Evolutionary conservation across 2,329 filamentous ascomycete species (phyloP).

Genomic region (Alternaria burnsii): DNA sequence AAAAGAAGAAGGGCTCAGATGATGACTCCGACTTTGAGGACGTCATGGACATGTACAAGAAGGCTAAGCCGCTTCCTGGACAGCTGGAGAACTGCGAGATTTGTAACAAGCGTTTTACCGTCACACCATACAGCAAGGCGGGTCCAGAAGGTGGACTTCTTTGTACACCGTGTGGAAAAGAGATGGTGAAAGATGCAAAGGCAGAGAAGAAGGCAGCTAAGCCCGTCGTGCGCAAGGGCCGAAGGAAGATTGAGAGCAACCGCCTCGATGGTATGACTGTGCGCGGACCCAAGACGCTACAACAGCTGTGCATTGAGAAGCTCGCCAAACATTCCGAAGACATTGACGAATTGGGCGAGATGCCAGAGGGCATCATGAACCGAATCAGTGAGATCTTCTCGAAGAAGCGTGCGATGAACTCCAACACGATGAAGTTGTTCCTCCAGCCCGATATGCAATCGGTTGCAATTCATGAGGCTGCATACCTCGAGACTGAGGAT

Average conservation of each 20-base stretch:
- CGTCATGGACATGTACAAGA: conserved; percentile 64
- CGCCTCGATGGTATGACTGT: conserved; percentile 77
- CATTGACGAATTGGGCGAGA: conserved; percentile 70
- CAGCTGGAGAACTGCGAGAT: conserved; percentile 89
- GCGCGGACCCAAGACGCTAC: conserved; percentile 73
- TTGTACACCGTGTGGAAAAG: conserved; percentile 81
- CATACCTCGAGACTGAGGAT: conserved; percentile 75
- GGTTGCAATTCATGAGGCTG: conserved; percentile 69
- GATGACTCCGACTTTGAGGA: conserved; percentile 59
- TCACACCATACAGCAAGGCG: conserved; percentile 85
- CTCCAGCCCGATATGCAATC: conserved; percentile 62
- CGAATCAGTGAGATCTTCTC: conserved; percentile 70
- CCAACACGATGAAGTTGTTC: conserved; percentile 60
- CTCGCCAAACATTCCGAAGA: conserved; percentile 70
- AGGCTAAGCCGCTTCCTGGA: conserved; percentile 71
- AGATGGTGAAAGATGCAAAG: conserved; percentile 72
- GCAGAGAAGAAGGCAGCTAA: conserved; percentile 66
- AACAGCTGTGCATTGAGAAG: conserved; percentile 71
- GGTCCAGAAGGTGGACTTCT: conserved; percentile 87
- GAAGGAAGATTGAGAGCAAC: conserved; percentile 82
- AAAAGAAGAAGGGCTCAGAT: conserved; percentile 52
- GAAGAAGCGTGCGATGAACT: conserved; percentile 67
- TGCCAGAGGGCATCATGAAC: conserved; percentile 65
- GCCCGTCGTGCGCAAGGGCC: conserved; percentile 65
- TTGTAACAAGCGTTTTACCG: conserved; percentile 88